Evolutionary conservation across 2,329 filamentous ascomycete species (phyloP).

Genomic region (Didymella pomorum): DNA sequence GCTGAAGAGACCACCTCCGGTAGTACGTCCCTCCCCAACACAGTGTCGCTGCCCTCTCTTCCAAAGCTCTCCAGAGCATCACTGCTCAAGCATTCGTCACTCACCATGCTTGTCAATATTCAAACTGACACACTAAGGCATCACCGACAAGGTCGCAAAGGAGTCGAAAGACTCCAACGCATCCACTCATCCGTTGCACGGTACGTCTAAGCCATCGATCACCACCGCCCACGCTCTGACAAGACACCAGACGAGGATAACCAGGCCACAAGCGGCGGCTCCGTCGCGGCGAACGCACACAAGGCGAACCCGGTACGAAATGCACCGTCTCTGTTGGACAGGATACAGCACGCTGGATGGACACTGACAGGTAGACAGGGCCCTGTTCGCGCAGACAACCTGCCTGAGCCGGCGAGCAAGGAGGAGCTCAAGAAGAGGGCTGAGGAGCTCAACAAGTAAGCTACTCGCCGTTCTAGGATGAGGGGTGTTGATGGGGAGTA

Average conservation of each 20-base stretch:
- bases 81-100: not conserved
- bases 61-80: not conserved
- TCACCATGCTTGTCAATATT: no score
- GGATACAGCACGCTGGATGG: constrained; percentile 1
- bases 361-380: constrained; percentile 44
- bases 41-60: no score
- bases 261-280: constrained; percentile 46
- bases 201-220: not conserved
- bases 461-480: not conserved
- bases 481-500: constrained; percentile 2
- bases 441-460: constrained; percentile 60
- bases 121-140: constrained; percentile 37
- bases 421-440: constrained; percentile 60
- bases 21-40: constrained; percentile 46
- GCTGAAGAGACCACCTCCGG: constrained; percentile 52
- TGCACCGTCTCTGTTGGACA: constrained; percentile 14
- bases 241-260: constrained; percentile 34
- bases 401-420: constrained; percentile 57
- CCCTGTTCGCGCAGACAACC: constrained; percentile 55
- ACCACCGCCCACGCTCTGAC: constrained; percentile 17
- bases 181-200: constrained; percentile 49
- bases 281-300: constrained; percentile 49
- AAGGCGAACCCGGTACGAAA: constrained; percentile 51
- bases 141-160: constrained; percentile 57
- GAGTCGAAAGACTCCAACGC: constrained; percentile 54